phyloP scores from a whole-genome alignment of 352 stramenopile genomes.

The Phytophthora citrophthora region DNA sequence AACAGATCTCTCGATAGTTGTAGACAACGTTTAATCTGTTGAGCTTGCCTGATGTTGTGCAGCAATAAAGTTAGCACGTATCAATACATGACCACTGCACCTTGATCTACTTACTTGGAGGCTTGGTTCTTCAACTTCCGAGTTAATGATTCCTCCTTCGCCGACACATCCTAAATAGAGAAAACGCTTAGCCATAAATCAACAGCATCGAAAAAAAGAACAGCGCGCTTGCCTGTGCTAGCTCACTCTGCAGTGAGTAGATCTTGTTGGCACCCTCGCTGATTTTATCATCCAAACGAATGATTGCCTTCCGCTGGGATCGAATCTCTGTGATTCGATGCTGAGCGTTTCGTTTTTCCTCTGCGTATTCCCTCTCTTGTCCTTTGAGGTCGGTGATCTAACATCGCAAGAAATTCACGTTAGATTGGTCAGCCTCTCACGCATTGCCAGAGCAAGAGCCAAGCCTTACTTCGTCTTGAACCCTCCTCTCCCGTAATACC shows the following conservation, averaged over 20 bases:
- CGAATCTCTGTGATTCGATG: constrained; percentile 77
- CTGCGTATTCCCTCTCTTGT: constrained; percentile 66
- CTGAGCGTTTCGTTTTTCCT: constrained; percentile 63
- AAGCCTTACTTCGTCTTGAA: constrained; percentile 63
- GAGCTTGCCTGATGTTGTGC: constrained; percentile 51
- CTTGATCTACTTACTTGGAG: constrained; percentile 48
- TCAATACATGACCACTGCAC: not conserved
- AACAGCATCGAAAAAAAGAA: not conserved
- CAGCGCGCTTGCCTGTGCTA: constrained; percentile 59
- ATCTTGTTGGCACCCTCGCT: constrained; percentile 71
- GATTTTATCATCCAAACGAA: constrained; percentile 83
- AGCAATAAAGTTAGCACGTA: constrained; percentile 1
- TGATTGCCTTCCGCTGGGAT: constrained; percentile 64
- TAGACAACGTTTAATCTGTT: constrained; percentile 71
- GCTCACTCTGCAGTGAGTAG: constrained; percentile 70
- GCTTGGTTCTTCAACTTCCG: constrained; percentile 77
- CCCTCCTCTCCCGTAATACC: constrained; percentile 31
- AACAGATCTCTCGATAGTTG: constrained; percentile 62
- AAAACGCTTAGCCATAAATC: constrained; percentile 1
- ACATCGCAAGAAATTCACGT: not conserved
- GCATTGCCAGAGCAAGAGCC: not conserved
- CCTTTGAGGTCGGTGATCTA: constrained; percentile 69
- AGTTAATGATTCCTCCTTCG: constrained; percentile 77
- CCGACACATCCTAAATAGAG: constrained; percentile 64
- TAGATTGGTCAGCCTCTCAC: not conserved